Evolutionary conservation across 768 basidiomycete genomes (phyloP).

Genomic region (Gloeopeniophorella convolvens): DNA sequence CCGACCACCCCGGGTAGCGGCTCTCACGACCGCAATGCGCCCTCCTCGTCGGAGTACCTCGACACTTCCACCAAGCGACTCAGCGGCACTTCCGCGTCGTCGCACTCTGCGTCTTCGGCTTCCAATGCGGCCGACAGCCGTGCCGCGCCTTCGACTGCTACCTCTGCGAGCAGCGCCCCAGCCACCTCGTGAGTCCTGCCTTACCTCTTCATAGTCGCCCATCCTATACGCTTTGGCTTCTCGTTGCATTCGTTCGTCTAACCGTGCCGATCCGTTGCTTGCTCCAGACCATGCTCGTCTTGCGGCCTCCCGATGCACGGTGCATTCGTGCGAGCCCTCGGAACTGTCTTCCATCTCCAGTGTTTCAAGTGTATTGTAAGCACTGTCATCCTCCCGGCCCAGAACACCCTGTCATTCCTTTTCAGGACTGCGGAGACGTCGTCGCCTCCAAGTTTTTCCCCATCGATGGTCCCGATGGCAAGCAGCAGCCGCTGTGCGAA

Average conservation of each 20-base stretch:
- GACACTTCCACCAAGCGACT: slow-evolving; percentile 41
- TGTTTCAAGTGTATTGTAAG: slow-evolving; percentile 97
- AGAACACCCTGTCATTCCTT: slow-evolving; percentile 9
- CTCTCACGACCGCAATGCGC: slow-evolving; percentile 39
- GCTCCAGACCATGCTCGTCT: slow-evolving; percentile 59
- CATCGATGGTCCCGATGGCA: slow-evolving; percentile 84
- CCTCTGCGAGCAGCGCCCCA: slow-evolving; percentile 51
- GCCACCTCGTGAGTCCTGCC: slow-evolving; percentile 23
- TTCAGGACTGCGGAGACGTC: slow-evolving; percentile 89
- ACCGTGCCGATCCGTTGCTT: background rate
- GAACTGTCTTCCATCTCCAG: slow-evolving; percentile 91
- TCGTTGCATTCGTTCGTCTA: background rate
- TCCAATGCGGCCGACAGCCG: slow-evolving; percentile 39
- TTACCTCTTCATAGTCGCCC: background rate
- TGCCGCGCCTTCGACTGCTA: slow-evolving; percentile 39
- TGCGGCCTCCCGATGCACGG: slow-evolving; percentile 85
- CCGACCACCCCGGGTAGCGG: slow-evolving; percentile 50
- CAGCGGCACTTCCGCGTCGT: slow-evolving; percentile 43
- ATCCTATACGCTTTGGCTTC: background rate
- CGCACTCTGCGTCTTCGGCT: slow-evolving; percentile 51
- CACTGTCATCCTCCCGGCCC: slow-evolving; percentile 18
- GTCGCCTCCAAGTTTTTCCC: slow-evolving; percentile 99
- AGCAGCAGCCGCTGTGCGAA: slow-evolving; percentile 94
- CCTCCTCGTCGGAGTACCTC: slow-evolving; percentile 49
- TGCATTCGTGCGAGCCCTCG: slow-evolving; percentile 92